Percentiles rank a stretch among this genome's conserved stretches.
phyloP scores from a whole-genome alignment of 331 rosid species.

The Rhamnella rubrinervis region DNA sequence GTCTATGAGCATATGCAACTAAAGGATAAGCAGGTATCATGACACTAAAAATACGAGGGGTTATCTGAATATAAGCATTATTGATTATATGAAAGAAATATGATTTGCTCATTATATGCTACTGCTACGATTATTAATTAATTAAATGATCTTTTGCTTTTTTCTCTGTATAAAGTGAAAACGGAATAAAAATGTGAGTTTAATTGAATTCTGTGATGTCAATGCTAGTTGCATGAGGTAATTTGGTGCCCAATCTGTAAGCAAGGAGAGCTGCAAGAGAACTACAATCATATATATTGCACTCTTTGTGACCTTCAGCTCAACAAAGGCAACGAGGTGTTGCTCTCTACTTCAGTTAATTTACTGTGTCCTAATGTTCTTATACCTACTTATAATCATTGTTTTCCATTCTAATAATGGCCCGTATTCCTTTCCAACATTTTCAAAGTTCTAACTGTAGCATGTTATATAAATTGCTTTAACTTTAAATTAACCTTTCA shows the following conservation, averaged over 20 bases:
- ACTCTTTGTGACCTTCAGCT: conserved; percentile 59
- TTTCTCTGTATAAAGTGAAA: not conserved
- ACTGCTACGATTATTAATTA: no score
- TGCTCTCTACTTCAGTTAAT: conserved; percentile 15
- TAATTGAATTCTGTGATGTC: conserved; percentile 26
- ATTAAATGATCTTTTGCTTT: no score
- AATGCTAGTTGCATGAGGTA: conserved; percentile 41
- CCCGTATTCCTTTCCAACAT: not conserved
- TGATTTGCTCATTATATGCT: not conserved
- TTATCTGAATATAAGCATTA: not conserved
- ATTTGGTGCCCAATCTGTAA: conserved; percentile 92
- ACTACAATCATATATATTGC: conserved; percentile 44
- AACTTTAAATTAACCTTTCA: conserved; percentile 34
- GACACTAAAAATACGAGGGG: not conserved
- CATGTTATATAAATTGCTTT: not conserved
- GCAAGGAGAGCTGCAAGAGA: conserved; percentile 70
- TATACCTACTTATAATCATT: not conserved
- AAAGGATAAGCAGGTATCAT: conserved; percentile 54
- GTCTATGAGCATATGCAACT: conserved; percentile 77
- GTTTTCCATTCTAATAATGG: no score
- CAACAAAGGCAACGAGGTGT: conserved; percentile 64
- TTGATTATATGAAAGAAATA: not conserved
- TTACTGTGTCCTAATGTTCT: not conserved
- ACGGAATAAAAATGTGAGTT: not conserved
- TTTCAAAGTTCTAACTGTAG: not conserved